phyloP scores from a whole-genome alignment of 2,329 filamentous ascomycete genomes.

The Hypoxylon sp. region DNA sequence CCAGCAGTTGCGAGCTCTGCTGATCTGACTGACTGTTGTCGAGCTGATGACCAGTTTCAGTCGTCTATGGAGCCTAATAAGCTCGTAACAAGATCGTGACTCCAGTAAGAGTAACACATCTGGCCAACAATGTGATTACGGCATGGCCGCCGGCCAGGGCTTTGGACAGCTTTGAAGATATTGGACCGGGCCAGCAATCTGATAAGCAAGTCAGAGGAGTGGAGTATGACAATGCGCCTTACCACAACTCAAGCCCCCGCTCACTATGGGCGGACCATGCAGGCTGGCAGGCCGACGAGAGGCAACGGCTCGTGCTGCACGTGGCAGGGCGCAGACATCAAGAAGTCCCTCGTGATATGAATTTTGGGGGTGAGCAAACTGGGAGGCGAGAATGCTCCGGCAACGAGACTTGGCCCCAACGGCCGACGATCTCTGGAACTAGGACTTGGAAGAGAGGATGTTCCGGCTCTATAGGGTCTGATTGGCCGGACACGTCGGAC shows the following conservation, averaged over 20 bases:
- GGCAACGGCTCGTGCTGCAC: constrained; percentile 39
- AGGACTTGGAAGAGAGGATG: constrained; percentile 38
- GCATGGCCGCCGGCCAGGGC: constrained; percentile 19
- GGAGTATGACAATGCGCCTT: constrained; percentile 39
- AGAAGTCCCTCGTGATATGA: constrained; percentile 43
- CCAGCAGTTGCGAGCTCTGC: constrained; percentile 26
- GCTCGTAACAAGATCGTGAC: constrained; percentile 26
- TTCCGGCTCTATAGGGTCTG: constrained; percentile 14
- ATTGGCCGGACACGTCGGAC: constrained; percentile 42
- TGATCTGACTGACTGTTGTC: constrained; percentile 21
- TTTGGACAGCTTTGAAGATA: constrained; percentile 16
- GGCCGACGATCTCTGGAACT: constrained; percentile 42
- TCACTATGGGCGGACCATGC: constrained; percentile 28
- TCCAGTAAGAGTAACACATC: constrained; percentile 21
- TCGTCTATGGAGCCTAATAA: constrained; percentile 25
- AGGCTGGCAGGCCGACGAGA: constrained; percentile 29
- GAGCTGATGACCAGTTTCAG: constrained; percentile 22
- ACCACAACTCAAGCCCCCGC: constrained; percentile 42
- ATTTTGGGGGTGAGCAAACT: constrained; percentile 34
- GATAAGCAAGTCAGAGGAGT: constrained; percentile 33
- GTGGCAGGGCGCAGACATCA: constrained; percentile 42
- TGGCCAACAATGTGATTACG: constrained; percentile 24
- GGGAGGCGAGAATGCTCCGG: constrained; percentile 44
- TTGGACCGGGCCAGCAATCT: constrained; percentile 34
- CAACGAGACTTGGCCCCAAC: constrained; percentile 39